phyloP scores from a whole-genome alignment of 768 basidiomycete species.

The Termitomyces sp. region DNA sequence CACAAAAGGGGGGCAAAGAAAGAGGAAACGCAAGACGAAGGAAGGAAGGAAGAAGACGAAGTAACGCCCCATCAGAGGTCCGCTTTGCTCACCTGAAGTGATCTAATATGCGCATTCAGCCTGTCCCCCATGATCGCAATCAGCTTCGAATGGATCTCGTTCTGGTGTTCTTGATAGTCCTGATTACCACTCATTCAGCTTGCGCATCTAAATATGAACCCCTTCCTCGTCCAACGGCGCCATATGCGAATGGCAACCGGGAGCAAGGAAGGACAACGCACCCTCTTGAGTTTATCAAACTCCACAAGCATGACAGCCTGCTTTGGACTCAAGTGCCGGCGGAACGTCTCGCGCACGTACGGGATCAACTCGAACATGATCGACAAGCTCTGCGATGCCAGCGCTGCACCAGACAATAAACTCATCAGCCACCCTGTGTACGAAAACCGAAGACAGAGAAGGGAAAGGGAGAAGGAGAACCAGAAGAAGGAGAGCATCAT shows the following conservation, averaged over 20 bases:
- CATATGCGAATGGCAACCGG: neutral
- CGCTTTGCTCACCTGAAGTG: constrained; percentile 54
- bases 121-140: constrained; percentile 98
- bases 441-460: neutral
- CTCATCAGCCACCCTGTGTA: neutral
- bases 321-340: constrained; percentile 88
- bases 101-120: constrained; percentile 76
- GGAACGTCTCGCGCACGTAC: constrained; percentile 91
- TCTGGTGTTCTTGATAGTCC: constrained; percentile 99
- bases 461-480: neutral
- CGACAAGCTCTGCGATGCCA: constrained; percentile 94
- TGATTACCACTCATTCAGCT: constrained; percentile 21
- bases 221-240: neutral
- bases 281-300: constrained; percentile 97
- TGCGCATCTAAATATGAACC: neutral
- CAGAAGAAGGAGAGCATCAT: too few species aligned
- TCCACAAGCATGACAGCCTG: constrained; percentile 97
- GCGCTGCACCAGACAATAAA: constrained; percentile 39
- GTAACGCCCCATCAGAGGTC: neutral
- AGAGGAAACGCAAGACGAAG: neutral
- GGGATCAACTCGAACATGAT: constrained; percentile 93
- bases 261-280: constrained; percentile 27
- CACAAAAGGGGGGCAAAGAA: neutral
- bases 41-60: neutral
- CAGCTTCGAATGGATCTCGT: constrained; percentile 96